Percentiles rank a stretch among this genome's conserved stretches.
These are phyloP conservation scores for Naganishia sp. DNA, from an alignment of 1,284 basidiomycete genomes.

Conservation along the genomic window DNA sequence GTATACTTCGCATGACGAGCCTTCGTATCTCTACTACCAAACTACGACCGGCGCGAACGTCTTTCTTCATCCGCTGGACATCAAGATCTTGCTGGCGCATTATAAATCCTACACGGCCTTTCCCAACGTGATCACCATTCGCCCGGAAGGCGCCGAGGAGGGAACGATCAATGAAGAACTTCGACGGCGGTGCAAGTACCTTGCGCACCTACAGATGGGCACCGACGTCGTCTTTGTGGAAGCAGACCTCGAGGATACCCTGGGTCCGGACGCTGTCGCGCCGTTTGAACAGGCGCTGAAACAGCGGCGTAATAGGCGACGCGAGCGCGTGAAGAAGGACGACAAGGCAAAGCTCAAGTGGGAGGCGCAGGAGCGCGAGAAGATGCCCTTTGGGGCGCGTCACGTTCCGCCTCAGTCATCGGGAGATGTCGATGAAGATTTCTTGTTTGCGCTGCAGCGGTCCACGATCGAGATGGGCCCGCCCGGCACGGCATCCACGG, in stretches of 20 bases:
- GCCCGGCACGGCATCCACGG: constrained; percentile 34
- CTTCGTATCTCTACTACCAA: constrained; percentile 88
- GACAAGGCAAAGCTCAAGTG: constrained; percentile 74
- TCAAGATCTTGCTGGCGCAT: constrained; percentile 84
- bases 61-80: constrained; percentile 93
- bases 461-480: constrained; percentile 38
- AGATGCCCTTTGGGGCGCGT: constrained; percentile 51
- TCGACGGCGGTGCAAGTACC: constrained; percentile 91
- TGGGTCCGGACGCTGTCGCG: constrained; percentile 69
- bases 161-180: constrained; percentile 79
- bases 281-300: constrained; percentile 77
- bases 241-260: constrained; percentile 74
- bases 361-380: constrained; percentile 69
- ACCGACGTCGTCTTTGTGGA: constrained; percentile 94
- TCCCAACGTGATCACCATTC: constrained; percentile 76
- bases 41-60: constrained; percentile 86
- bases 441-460: constrained; percentile 43
- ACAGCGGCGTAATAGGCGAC: constrained; percentile 70
- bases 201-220: constrained; percentile 85
- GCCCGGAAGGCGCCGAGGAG: constrained; percentile 71
- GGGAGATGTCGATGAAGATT: constrained; percentile 40
- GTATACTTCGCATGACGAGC: constrained; percentile 36
- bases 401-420: constrained; percentile 11
- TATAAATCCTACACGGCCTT: constrained; percentile 81
- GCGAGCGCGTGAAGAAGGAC: constrained; percentile 76